Conservation (phyloP, 768 basidiomycete genomes). For the Cystoderma amianthinum region DNA sequence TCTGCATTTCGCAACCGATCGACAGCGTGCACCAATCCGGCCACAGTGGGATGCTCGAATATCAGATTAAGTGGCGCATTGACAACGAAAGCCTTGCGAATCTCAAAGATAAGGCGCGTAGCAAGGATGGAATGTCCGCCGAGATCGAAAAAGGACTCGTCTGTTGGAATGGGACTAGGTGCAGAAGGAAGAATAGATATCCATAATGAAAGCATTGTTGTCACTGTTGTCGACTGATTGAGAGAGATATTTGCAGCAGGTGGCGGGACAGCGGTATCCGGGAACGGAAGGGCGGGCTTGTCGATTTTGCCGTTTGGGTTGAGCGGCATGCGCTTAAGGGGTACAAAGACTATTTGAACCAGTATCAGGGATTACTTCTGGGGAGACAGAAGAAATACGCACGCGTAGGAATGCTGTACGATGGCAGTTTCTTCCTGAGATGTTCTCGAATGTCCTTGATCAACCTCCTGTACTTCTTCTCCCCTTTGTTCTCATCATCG, state of each 20-base stretch:
- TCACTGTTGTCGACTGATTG: conserved; percentile 57
- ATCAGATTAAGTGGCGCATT: conserved; percentile 89
- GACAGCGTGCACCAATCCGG: conserved; percentile 67
- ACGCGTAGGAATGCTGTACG: conserved; percentile 90
- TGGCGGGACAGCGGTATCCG: conserved; percentile 79
- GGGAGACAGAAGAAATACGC: conserved; percentile 22
- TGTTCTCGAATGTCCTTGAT: conserved; percentile 94
- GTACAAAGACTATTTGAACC: conserved; percentile 75
- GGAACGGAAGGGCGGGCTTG: conserved; percentile 97
- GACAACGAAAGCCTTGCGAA: conserved; percentile 86
- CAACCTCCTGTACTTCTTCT: conserved; percentile 74
- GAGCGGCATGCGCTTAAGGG: conserved; percentile 90
- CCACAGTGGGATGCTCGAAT: conserved; percentile 86
- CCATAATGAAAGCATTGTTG: conserved; percentile 84
- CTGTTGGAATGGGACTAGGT: conserved; percentile 69
- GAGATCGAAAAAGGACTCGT: conserved; percentile 97
- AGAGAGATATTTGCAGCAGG: conserved; percentile 26
- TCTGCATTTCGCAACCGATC: conserved; percentile 74
- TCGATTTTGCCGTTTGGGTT: conserved; percentile 99
- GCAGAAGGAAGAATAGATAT: conserved; percentile 70
- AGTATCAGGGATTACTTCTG: conserved; percentile 2
- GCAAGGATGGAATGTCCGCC: conserved; percentile 98
- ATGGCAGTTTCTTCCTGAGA: conserved; percentile 93
- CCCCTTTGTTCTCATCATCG: conserved; percentile 47
- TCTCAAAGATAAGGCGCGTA: conserved; percentile 93